A percentile compares a stretch with the other conserved stretches of the same genome.
These are phyloP conservation scores for Lasiodiplodia hormozganensis DNA, from an alignment of 2,329 filamentous ascomycete genomes.

Conservation along the genomic window DNA sequence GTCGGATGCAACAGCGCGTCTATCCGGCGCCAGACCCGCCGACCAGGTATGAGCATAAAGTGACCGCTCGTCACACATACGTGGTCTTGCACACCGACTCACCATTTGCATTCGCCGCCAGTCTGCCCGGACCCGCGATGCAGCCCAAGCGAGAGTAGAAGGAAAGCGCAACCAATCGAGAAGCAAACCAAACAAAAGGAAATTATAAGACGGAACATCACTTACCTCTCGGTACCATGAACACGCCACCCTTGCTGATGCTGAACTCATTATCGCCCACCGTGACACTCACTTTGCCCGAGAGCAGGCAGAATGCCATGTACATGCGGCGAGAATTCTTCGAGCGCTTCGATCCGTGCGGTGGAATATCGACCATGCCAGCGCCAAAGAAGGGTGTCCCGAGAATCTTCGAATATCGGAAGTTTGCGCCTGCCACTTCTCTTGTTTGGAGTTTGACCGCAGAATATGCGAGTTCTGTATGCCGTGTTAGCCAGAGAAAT, in stretches of 20 bases:
- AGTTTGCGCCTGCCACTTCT: slow-evolving; percentile 70
- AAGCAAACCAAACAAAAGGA: not conserved
- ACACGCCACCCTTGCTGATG: slow-evolving; percentile 86
- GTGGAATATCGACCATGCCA: slow-evolving; percentile 87
- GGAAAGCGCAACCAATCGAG: not conserved
- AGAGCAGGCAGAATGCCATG: slow-evolving; percentile 92
- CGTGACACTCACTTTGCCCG: slow-evolving; percentile 80
- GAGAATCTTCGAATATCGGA: slow-evolving; percentile 88
- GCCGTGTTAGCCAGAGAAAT: slow-evolving; percentile 2
- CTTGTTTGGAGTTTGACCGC: slow-evolving; percentile 63
- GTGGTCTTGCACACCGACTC: slow-evolving; percentile 32
- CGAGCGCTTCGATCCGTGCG: slow-evolving; percentile 80
- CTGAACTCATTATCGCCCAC: slow-evolving; percentile 79
- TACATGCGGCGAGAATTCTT: slow-evolving; percentile 98
- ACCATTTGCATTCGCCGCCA: slow-evolving; percentile 20
- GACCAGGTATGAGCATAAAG: slow-evolving; percentile 38
- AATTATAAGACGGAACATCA: slow-evolving; percentile 35
- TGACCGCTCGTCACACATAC: slow-evolving; percentile 41
- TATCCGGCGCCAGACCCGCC: slow-evolving; percentile 22
- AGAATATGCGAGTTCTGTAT: slow-evolving; percentile 66
- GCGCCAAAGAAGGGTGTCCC: slow-evolving; percentile 82
- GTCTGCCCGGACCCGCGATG: slow-evolving; percentile 17
- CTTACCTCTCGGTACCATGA: slow-evolving; percentile 94
- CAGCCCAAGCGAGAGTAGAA: not conserved
- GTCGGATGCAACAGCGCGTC: slow-evolving; percentile 24